Percentiles rank a stretch among this genome's conserved stretches.
Evolutionary conservation across 441 rosid species (phyloP).

Genomic region (Pelargonium australe): DNA sequence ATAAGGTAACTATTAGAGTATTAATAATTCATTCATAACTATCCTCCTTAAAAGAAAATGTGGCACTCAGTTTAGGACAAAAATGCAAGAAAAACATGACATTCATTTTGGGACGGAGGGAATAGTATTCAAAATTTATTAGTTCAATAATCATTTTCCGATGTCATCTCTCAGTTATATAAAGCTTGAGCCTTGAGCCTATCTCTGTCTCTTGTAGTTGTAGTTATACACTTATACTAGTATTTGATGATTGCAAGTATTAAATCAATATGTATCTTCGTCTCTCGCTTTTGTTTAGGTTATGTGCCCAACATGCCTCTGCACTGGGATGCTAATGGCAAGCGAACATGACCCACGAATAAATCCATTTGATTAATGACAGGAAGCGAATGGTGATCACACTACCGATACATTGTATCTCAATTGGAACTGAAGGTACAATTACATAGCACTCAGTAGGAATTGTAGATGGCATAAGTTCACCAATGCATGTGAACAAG

Average conservation of each 20-base stretch:
- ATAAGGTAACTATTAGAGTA: no score
- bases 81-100: no score
- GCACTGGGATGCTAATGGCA: constrained; percentile 74
- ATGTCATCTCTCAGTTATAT: not conserved
- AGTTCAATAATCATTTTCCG: not conserved
- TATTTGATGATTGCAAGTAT: not conserved
- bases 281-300: constrained; percentile 32
- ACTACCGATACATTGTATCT: not conserved
- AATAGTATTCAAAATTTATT: not conserved
- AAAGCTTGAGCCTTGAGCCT: not conserved
- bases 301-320: constrained; percentile 76
- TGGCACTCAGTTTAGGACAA: no score
- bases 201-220: no score
- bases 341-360: constrained; percentile 65
- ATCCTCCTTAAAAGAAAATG: no score
- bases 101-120: no score
- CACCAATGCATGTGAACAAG: no score
- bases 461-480: no score
- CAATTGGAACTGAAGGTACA: no score
- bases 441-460: no score
- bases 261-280: not conserved
- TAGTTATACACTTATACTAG: no score
- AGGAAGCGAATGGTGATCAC: not conserved
- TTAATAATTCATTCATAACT: no score
- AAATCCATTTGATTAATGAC: constrained; percentile 52